These are phyloP conservation scores for Fusarium nanum DNA, from an alignment of 2,329 filamentous ascomycete genomes.

Conservation along the genomic window DNA sequence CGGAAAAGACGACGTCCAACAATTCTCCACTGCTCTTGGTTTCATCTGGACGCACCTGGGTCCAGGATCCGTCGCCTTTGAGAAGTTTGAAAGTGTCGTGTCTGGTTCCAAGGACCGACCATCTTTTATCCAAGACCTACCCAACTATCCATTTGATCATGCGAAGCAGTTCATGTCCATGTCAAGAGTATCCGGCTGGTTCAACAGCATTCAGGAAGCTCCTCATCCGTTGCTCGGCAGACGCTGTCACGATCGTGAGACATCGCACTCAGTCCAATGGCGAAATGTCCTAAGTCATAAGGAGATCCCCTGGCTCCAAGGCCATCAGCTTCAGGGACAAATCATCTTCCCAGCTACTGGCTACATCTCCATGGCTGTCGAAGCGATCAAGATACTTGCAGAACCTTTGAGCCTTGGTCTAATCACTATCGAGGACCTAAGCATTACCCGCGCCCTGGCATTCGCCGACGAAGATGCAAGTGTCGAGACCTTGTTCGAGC, in stretches of 20 bases:
- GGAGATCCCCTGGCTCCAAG: conserved; percentile 11
- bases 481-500: no score
- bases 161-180: not conserved
- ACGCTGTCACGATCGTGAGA: not conserved
- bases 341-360: conserved; percentile 22
- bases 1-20: conserved; percentile 1
- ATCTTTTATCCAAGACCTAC: not conserved
- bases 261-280: not conserved
- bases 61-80: not conserved
- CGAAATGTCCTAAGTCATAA: conserved; percentile 3
- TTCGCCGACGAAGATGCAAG: no score
- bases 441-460: no score
- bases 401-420: no score
- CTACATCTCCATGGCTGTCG: conserved; percentile 14
- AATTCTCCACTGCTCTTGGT: not conserved
- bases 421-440: no score
- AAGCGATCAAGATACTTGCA: not conserved
- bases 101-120: not conserved
- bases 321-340: conserved; percentile 21
- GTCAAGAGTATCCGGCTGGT: not conserved
- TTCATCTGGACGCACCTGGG: not conserved
- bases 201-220: not conserved
- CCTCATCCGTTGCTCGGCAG: not conserved
- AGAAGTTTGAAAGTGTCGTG: not conserved
- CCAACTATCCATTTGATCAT: not conserved